Base-by-base conservation (phyloP, 768 basidiomycete genomes). In the Lanmaoa pseudosensibilis region DNA sequence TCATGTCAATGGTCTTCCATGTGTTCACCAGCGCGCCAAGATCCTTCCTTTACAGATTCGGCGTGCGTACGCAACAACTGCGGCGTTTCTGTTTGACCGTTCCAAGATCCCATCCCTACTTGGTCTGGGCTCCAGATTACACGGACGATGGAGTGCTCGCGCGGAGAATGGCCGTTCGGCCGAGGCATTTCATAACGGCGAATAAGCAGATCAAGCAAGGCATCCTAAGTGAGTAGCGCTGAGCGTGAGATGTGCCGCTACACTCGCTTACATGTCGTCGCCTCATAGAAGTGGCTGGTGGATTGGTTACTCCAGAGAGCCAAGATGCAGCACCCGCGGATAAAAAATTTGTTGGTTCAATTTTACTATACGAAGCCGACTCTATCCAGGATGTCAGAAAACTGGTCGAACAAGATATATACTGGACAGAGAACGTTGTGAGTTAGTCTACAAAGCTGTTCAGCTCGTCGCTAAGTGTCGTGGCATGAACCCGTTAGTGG, bases 71-170 rank as follows among this genome's bases (percentile, higher is more conserved):
- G 13, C 60, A 52, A 13, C 57, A 34, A 12, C 34, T 54, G 39
- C 68, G 61, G 39, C 21, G 18, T 46, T 65, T 69, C 44, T 59
- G 30, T 25, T 44, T 39, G 33, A 57, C 47, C 38, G 4, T 41
- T 25, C 51, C 54, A 16, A 64, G 52, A 37, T 48, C 27, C 3
- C 60, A 49, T 1, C 36, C 61, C 2, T 71, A 62, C 67, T 61
- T 86, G 51, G 82, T 90, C 32, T 88, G 82, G 61, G 85, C 86
- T 2, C 87, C 86, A 3, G 88, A 90, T 66, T 80, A 77, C 62
- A 80, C 80, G 13, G 83, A 86, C 52, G 75, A 77, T 48, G 86
- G 78, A 4, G 80, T 83, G 4, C 78, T 83, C 41, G 76, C 76
- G 21, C 78, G 80, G n/a, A 78, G 88, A 33, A 72, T 86, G 58